These are phyloP conservation scores for Neurospora sp. DNA, from an alignment of 495 filamentous ascomycete genomes.

Conservation along the genomic window DNA sequence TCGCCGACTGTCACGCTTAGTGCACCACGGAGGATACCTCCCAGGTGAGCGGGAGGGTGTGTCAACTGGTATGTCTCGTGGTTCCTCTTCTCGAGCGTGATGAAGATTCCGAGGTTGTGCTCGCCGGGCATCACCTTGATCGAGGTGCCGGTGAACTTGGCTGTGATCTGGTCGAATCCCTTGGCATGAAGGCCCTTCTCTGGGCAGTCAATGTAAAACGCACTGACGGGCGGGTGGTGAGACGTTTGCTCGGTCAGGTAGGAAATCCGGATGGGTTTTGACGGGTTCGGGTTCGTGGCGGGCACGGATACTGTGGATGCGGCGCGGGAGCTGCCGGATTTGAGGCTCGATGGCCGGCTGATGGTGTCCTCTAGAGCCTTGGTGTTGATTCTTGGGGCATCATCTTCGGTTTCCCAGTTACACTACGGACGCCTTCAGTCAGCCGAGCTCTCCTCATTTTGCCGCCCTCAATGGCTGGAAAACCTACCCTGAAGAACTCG, in stretches of 20 bases:
- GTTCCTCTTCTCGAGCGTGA: conserved; percentile 67
- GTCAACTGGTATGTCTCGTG: conserved; percentile 91
- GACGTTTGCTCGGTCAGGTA: conserved; percentile 98
- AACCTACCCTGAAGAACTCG: conserved; percentile 87
- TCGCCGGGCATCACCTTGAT: conserved; percentile 82
- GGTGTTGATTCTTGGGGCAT: conserved; percentile 40
- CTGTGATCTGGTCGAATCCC: conserved; percentile 90
- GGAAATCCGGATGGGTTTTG: conserved; percentile 60
- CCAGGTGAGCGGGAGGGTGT: conserved; percentile 86
- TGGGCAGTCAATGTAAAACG: conserved; percentile 88
- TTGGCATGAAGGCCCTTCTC: conserved; percentile 81
- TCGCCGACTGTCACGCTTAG: conserved; percentile 83
- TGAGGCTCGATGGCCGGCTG: conserved; percentile 30
- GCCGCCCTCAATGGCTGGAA: background rate
- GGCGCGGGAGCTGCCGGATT: conserved; percentile 21
- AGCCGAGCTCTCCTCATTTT: background rate
- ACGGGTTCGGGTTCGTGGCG: conserved; percentile 29
- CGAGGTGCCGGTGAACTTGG: conserved; percentile 95
- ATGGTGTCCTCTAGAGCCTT: conserved; percentile 19
- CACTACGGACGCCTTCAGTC: conserved; percentile 42
- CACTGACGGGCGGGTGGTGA: conserved; percentile 94
- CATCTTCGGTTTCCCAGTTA: conserved; percentile 84
- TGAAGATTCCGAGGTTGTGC: conserved; percentile 92
- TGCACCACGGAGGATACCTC: conserved; percentile 73
- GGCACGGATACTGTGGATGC: conserved; percentile 35